Evolutionary conservation across 257 asterid species (phyloP), one percentile per base, ranked within the genome.

Genomic region (Thymus mandschuricus): DNA sequence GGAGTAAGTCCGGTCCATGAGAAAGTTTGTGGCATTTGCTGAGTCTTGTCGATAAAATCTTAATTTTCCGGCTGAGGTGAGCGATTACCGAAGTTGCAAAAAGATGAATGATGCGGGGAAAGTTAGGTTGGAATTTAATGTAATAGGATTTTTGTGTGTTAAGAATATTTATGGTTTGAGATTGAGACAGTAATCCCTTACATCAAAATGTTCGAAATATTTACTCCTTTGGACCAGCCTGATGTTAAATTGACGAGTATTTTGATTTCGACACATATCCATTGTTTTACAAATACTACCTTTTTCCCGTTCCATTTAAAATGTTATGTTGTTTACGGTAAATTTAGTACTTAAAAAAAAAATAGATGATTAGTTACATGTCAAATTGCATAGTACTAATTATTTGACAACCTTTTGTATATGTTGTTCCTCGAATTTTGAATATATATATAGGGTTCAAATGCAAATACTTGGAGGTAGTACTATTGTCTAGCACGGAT

Each of bases 101-200:
- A 52, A 10, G 60, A 64, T 11, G 45, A 41, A 31, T 38, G 4
- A 4, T 38, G 40, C 3, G 40, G 46, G 46, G 38, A 60, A 52
- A 40, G 55, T 46, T 45, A 38, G 28, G 43, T 2, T 67, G 74
- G 67, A 68, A 67, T 68, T 13, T 50, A 11, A 3, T 40, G 41
- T 12, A 50, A 5, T 21, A 29, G 57, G 33, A 41, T 5, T 5
- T 21, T 67, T 11, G 34, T 66, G 58, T 44, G 66, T 11, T 74
- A 31, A 35, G 54, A 38, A 38, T 45, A 31, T 27, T 10, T 7
- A 50, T 34, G 44, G 35, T 44, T 56, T 28, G 13, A 45, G 50
- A 45, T 56, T 28, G 13, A 45, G 50, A 45, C 50, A 2, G 15
- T 3, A 13, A 51, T 48, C 6, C 15, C 13, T 45, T 44, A 6